Base-by-base conservation (phyloP, 139 green algal genomes). In the Auxenochlorella protothecoides region DNA sequence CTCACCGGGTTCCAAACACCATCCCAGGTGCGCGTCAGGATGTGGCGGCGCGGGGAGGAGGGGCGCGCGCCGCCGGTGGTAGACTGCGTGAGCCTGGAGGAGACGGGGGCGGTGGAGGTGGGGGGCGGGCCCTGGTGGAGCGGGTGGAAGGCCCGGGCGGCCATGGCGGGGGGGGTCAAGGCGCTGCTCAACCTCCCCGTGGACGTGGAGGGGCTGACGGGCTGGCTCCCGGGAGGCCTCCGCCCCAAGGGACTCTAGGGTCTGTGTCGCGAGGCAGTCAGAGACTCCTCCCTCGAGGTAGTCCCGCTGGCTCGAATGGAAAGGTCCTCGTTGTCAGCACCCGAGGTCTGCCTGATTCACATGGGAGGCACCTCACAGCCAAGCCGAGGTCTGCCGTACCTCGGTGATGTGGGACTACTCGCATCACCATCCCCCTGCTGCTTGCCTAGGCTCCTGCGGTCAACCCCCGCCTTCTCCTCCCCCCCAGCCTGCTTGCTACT, bases 121-220 rank as follows among this genome's bases (percentile, higher is more conserved):
- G 94, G 94, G 5, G 94, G 94, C 14, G 94, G 94, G 2, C 94
- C 94, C 4, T 98, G 94, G 94, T 92, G 84, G 79, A 68, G 70
- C 15, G 65, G 78, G 0, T 98, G 94, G 94, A 63, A 68, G 5
- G 79, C 83, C 2, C 59, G 84, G 27, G 91, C 91, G 0, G 76
- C 78, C 8, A 97, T 97, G 91, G 76, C 83, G 63, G 88, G 92
- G 76, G 91, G 91, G 0, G 85, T 96, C 16, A 83, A 78, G 53
- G 83, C 67, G 3, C 74, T 94, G 66, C 78, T 95, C 63, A 76
- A 87, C 68, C 77, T 92, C 65, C 90, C 89, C 2, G 66, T 96
- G 14, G 88, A 96, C 75, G 80, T 91, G 56, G 88, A 81, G 54
- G 76, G 70, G 4, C 59, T 92, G 55, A 66, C 76, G 8, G 15